Evolutionary conservation across 495 filamentous ascomycete genomes (phyloP), one percentile per base, ranked within the genome.

Genomic region (Trichoderma gamsii): DNA sequence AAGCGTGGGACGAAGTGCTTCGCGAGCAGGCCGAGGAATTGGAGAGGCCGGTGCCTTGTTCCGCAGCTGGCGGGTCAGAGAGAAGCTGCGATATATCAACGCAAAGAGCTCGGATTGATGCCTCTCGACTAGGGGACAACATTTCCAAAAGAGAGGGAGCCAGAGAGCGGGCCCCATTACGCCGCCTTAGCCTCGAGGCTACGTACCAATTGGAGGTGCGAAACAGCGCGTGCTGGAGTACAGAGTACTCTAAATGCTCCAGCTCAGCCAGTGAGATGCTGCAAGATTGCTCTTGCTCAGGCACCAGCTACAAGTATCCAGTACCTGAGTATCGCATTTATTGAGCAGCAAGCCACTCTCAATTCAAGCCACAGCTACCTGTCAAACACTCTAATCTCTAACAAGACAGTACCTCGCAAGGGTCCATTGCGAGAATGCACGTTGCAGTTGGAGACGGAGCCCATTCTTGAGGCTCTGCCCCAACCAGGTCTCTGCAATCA

Each of bases 91-190:
- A 29, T 29, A 13, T 12, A 61, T 61, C 56, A 32, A 32, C 23
- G 25, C 27, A 61, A 32, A 32, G 9, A 25, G 18, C 51, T 23
- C 2, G 51, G 16, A 25, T 52, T 52, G 49, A 52, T 23, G 49
- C 13, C 25, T 61, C 56, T 49, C 44, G 44, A 49, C 44, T 32
- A 61, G 56, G 56, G 56, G 56, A 61, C 56, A 61, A 32, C 56
- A 61, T 61, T 61, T 61, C 56, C 56, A 61, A 61, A 61, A 61
- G n/a, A 61, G 56, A 61, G 56, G 56, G 56, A 61, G 49, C 49
- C 49, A 6, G 51, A 15, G 44, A 32, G 56, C 56, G 56, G 56
- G 56, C 27, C 56, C 56, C 56, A 25, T 61, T 61, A 18, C 56
- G 56, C 56, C 56, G 56, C 56, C 25, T 61, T 61, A 61, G 56